Base-by-base conservation (phyloP, 2,329 filamentous ascomycete species). In the Monosporascus sp. region DNA sequence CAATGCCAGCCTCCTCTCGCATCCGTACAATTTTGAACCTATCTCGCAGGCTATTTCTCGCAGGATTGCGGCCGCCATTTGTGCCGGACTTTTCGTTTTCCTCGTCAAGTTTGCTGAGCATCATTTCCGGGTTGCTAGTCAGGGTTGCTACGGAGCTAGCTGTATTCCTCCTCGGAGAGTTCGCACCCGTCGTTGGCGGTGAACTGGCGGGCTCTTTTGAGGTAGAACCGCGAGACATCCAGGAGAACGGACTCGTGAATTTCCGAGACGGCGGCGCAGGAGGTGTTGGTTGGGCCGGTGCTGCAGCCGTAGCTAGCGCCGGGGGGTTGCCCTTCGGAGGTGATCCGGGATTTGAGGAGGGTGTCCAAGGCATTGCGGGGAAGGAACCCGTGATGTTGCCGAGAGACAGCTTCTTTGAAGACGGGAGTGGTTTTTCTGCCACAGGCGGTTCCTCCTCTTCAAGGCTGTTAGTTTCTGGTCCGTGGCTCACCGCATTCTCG, bases 191-290 rank as follows among this genome's bases (percentile, higher is more conserved):
- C 15, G 56, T 47, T 18, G 87, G 79, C 6, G 81, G 79, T 14
- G 84, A 79, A 49, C 82, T 78, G 43, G 75, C 68, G 20, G 66
- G 63, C 8, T 83, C 77, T 58, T 80, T 79, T 4, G 78, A 75
- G 37, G 79, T 77, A 11, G 83, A 82, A 67, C 79, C 86, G 60
- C 90, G 78, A 35, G 89, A 90, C 39, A 95, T 79, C 85, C 89
- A 93, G 39, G 89, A 83, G 63, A 96, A 95, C n/a, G 88, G 90
- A 60, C 89, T 90, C 8, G 89, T 92, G 52, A 95, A 81, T 69
- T 94, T 96, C 65, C 90, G 79, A 55, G 80, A 60, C 14, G 75
- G 72, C 2, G 76, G 72, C 20, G 56, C 68, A 57, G 56, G 65
- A 49, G 56, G 57, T 25, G 67, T 63, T 4, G 70, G 68, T 11